phyloP scores from a whole-genome alignment of 176 grass and related monocot genomes.

The Coix lacrymajobi region DNA sequence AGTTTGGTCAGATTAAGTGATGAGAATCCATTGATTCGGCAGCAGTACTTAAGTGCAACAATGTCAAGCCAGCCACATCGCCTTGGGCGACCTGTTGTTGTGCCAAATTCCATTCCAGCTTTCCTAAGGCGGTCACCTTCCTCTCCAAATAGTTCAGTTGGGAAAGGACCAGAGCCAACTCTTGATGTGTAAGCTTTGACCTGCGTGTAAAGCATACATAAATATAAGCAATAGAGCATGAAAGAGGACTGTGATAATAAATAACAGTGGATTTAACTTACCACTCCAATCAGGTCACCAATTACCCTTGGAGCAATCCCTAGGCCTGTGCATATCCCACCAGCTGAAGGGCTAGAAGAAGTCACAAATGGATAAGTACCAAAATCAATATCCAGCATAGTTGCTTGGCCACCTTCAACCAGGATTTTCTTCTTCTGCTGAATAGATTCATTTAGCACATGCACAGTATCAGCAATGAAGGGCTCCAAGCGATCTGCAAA shows the following conservation, averaged over 20 bases:
- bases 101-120: slow-evolving; percentile 75
- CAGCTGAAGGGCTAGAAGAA: slow-evolving; percentile 76
- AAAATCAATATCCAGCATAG: slow-evolving; percentile 89
- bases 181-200: slow-evolving; percentile 84
- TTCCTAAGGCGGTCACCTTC: slow-evolving; percentile 63
- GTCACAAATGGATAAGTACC: slow-evolving; percentile 89
- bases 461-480: slow-evolving; percentile 70
- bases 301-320: slow-evolving; percentile 69
- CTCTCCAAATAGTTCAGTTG: slow-evolving; percentile 71
- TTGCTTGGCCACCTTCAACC: slow-evolving; percentile 90
- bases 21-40: slow-evolving; percentile 73
- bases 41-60: slow-evolving; percentile 67
- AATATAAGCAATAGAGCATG: background rate
- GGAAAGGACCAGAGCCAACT: slow-evolving; percentile 81
- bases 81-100: slow-evolving; percentile 70
- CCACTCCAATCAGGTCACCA: slow-evolving; percentile 78
- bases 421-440: slow-evolving; percentile 69
- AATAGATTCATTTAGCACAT: slow-evolving; percentile 62
- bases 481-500: slow-evolving; percentile 69
- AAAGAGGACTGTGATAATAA: background rate
- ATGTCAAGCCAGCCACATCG: slow-evolving; percentile 89
- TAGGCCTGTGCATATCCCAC: slow-evolving; percentile 76
- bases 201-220: slow-evolving; percentile 21
- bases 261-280: slow-evolving; percentile 34
- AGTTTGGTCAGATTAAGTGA: slow-evolving; percentile 82